Evolutionary conservation across 805 yeast genomes (phyloP).

Genomic region (Kluyveromyces aestuarii): DNA sequence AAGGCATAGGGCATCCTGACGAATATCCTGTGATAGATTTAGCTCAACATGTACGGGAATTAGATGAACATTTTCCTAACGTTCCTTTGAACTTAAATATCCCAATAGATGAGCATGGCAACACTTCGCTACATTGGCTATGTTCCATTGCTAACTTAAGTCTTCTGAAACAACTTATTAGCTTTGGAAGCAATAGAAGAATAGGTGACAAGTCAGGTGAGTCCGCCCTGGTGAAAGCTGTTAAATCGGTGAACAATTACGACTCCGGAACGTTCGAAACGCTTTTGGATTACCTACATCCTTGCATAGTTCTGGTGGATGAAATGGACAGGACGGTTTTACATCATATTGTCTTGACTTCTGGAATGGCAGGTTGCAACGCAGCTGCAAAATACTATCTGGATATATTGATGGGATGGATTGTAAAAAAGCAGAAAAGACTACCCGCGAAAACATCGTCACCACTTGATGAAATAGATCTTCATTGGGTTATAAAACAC

Average conservation of each 20-base stretch:
- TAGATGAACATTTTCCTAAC: constrained; percentile 18
- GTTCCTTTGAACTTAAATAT: constrained; percentile 53
- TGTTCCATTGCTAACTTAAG: constrained; percentile 76
- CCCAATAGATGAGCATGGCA: constrained; percentile 88
- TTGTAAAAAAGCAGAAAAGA: constrained; percentile 37
- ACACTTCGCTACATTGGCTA: constrained; percentile 93
- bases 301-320: constrained; percentile 59
- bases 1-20: neutral
- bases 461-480: constrained; percentile 15
- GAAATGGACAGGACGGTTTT: constrained; percentile 67
- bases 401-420: constrained; percentile 68
- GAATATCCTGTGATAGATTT: constrained; percentile 9
- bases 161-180: constrained; percentile 60
- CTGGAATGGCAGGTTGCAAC: constrained; percentile 66
- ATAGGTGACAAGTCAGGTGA: constrained; percentile 80
- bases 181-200: constrained; percentile 52
- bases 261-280: constrained; percentile 68
- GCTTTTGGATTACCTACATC: constrained; percentile 64
- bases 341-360: constrained; percentile 78
- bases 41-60: constrained; percentile 16
- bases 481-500: constrained; percentile 52
- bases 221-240: constrained; percentile 76
- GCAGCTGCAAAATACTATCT: constrained; percentile 67
- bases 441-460: neutral
- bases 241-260: constrained; percentile 62